Evolutionary conservation across 2,329 filamentous ascomycete genomes (phyloP).

Genomic region (Scedosporium aurantiacum): DNA sequence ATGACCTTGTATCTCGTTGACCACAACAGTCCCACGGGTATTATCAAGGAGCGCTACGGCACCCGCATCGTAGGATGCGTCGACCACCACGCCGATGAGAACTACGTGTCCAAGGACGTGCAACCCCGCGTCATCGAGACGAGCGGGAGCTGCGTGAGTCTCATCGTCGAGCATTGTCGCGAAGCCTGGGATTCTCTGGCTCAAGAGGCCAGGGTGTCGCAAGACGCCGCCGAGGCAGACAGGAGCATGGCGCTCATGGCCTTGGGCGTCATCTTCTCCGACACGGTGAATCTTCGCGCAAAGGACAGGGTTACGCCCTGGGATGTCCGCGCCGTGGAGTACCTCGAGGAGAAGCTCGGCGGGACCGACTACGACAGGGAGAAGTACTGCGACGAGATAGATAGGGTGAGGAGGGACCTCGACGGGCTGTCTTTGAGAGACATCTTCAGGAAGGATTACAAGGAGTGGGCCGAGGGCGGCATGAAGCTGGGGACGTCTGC

Average conservation of each 20-base stretch:
- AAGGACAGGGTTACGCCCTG: constrained; percentile 53
- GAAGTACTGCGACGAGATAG: constrained; percentile 48
- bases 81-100: constrained; percentile 72
- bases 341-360: constrained; percentile 40
- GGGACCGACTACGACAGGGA: constrained; percentile 25
- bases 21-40: constrained; percentile 62
- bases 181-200: constrained; percentile 37
- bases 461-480: constrained; percentile 55
- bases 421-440: constrained; percentile 49
- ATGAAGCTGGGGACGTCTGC: constrained; percentile 56
- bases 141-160: constrained; percentile 61
- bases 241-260: constrained; percentile 55
- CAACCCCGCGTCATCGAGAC: constrained; percentile 52
- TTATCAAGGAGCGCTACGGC: constrained; percentile 41
- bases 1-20: constrained; percentile 68
- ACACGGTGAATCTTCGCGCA: constrained; percentile 55
- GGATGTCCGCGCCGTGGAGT: constrained; percentile 46
- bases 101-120: constrained; percentile 32
- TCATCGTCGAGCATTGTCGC: constrained; percentile 51
- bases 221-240: constrained; percentile 27
- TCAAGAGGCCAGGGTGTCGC: constrained; percentile 3
- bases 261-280: constrained; percentile 61
- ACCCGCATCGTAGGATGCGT: constrained; percentile 51
- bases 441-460: constrained; percentile 73
- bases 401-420: constrained; percentile 57